phyloP scores from a whole-genome alignment of 169 alveolate species.

The Cryptosporidium felis region DNA sequence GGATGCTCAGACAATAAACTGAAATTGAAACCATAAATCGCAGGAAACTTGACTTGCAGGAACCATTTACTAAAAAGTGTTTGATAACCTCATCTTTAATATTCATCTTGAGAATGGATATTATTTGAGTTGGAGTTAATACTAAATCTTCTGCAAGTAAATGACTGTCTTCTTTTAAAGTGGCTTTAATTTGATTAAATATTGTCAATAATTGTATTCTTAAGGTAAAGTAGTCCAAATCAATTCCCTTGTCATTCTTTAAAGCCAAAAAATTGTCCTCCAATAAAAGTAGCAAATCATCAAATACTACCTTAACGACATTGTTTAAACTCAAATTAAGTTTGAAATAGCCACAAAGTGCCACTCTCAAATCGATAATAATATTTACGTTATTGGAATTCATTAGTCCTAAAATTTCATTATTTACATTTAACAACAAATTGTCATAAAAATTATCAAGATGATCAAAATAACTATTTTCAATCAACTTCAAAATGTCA shows the following conservation, averaged over 20 bases:
- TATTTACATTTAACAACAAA: background rate
- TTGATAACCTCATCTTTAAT: background rate
- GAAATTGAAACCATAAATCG: slow-evolving; percentile 31
- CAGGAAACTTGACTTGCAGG: background rate
- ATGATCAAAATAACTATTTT: background rate
- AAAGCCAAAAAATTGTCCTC: background rate
- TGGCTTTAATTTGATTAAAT: background rate
- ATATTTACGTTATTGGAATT: background rate
- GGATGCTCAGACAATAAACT: slow-evolving; percentile 38
- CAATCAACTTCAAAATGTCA: background rate
- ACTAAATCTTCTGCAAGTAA: background rate
- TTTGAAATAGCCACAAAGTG: background rate
- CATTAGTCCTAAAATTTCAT: slow-evolving; percentile 8
- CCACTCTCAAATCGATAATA: slow-evolving; percentile 9
- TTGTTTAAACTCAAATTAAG: background rate
- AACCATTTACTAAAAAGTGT: background rate
- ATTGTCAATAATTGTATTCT: slow-evolving; percentile 29
- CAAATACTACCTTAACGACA: background rate
- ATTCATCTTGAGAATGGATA: background rate
- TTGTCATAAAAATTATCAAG: slow-evolving; percentile 5
- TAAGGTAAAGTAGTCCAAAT: slow-evolving; percentile 11
- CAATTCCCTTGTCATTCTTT: background rate
- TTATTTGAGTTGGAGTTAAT: background rate
- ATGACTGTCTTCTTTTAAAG: background rate
- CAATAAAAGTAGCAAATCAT: slow-evolving; percentile 7